Evolutionary conservation across 441 rosid species (phyloP).

Genomic region (Mallotus japonicus): DNA sequence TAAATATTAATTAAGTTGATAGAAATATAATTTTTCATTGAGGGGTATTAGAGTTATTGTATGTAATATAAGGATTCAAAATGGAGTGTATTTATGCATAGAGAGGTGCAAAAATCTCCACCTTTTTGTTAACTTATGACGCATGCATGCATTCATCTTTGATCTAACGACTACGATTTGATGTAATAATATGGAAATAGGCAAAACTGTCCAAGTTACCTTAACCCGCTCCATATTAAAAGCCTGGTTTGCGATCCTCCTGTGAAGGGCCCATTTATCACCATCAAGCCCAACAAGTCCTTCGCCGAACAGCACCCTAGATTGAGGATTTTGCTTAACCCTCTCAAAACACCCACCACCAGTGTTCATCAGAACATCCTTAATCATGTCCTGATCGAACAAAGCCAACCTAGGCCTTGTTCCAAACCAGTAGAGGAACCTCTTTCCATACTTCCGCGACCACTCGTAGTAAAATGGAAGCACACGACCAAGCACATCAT

Average conservation of each 20-base stretch:
- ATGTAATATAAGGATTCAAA: too few relatives aligned
- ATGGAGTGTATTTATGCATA: too few relatives aligned
- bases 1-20: too few relatives aligned
- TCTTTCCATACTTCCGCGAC: conserved; percentile 50
- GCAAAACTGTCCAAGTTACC: conserved; percentile 28
- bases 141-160: too few relatives aligned
- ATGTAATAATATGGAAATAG: too few relatives aligned
- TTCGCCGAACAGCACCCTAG: conserved; percentile 51
- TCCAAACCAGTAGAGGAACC: conserved; percentile 71
- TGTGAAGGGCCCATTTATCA: conserved; percentile 59
- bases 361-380: conserved; percentile 40
- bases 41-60: too few relatives aligned
- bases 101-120: too few relatives aligned
- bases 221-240: conserved; percentile 57
- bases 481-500: conserved; percentile 40
- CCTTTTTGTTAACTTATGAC: too few relatives aligned
- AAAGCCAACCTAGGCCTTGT: conserved; percentile 46
- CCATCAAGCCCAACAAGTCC: conserved; percentile 71
- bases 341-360: conserved; percentile 43
- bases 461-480: conserved; percentile 48
- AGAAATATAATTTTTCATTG: too few relatives aligned
- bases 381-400: conserved; percentile 53
- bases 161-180: too few relatives aligned
- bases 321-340: conserved; percentile 41
- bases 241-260: conserved; percentile 63